phyloP scores from a whole-genome alignment of 2,329 filamentous ascomycete species.

The Fragosphaeria purpurea region DNA sequence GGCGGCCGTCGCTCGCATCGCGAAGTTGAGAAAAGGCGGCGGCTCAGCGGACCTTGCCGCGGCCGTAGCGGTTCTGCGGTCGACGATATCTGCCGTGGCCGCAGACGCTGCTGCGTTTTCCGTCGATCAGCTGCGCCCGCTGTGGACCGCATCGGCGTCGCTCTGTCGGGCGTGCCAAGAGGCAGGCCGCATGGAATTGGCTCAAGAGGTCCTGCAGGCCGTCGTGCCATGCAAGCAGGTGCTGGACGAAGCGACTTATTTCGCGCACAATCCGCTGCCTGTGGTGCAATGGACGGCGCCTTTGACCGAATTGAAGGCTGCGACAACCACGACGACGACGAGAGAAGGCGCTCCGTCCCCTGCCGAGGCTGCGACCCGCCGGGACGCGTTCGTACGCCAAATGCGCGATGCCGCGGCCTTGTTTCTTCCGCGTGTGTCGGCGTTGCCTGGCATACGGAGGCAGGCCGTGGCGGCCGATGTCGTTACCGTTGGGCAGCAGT shows the following conservation, averaged over 20 bases:
- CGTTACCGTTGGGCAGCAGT: slow-evolving; percentile 15
- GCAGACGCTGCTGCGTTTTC: too few relatives aligned
- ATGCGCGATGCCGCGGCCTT: slow-evolving; percentile 5
- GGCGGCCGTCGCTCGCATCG: background rate
- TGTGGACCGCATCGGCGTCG: slow-evolving; percentile 17
- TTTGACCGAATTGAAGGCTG: background rate
- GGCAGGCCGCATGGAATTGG: slow-evolving; percentile 21
- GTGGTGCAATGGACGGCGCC: slow-evolving; percentile 21
- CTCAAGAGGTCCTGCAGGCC: slow-evolving; percentile 20
- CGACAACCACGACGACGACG: background rate
- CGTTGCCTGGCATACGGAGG: background rate
- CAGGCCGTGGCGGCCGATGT: background rate
- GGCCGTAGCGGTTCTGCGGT: background rate
- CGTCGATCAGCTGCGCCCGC: background rate
- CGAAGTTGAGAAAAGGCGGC: background rate
- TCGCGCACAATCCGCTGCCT: slow-evolving; percentile 24
- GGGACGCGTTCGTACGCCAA: background rate
- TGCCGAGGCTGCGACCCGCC: background rate
- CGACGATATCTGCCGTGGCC: background rate
- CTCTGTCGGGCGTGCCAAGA: slow-evolving; percentile 25
- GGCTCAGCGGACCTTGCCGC: background rate
- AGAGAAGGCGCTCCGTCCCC: background rate
- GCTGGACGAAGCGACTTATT: slow-evolving; percentile 24
- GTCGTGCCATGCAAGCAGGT: slow-evolving; percentile 16
- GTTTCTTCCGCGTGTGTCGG: slow-evolving; percentile 4